Base-by-base conservation (phyloP, 106 monocot genomes). In the Dioscorea dumetorum region DNA sequence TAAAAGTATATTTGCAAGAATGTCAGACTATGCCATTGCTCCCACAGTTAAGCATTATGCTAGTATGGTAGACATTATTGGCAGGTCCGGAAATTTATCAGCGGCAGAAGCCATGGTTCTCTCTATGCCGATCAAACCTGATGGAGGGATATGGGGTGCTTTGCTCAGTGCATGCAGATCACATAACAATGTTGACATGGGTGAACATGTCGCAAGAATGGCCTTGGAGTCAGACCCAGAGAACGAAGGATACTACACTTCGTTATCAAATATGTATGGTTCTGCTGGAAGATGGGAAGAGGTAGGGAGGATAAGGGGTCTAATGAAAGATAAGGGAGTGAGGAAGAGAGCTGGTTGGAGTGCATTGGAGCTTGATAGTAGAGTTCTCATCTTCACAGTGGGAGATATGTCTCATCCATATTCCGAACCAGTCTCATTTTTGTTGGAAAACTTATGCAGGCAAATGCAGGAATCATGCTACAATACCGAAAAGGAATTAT, bases 1-100 rank as follows among this genome's bases (percentile, higher is more conserved):
- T 12, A 74, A 70, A 62, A 32, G 33, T 49, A 14, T 95, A 51
- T 95, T 95, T 59, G 33, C 32, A 24, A 85, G 62, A 68, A 95
- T 91, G 94, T 33, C 9, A 11, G 24, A 61, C 1, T 83, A 65
- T 72, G 67, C 35, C 49, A 64, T 91, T 65, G 23, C 8, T 66
- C 88, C 91, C 6, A 77, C 67, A 18, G 35, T 85, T 54, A 88
- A 88, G 62, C 94, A 95, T 65, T 88, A 87, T 77, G 66, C 91
- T 23, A 91, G 88, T 58, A 85, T 95, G 87, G 85, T 95, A 8
- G 94, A 91, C 76, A 76, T 85, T 6, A 73, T 95, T 56, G 91
- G 76, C 10, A 80, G 85, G 68, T 83, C 85, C 22, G 94, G 94
- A 3, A 59, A 74, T 57, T 76, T 94, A 8, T 22, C 32, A 17